Conservation (phyloP, 2,329 filamentous ascomycete species). For the Trichoderma sp. region DNA sequence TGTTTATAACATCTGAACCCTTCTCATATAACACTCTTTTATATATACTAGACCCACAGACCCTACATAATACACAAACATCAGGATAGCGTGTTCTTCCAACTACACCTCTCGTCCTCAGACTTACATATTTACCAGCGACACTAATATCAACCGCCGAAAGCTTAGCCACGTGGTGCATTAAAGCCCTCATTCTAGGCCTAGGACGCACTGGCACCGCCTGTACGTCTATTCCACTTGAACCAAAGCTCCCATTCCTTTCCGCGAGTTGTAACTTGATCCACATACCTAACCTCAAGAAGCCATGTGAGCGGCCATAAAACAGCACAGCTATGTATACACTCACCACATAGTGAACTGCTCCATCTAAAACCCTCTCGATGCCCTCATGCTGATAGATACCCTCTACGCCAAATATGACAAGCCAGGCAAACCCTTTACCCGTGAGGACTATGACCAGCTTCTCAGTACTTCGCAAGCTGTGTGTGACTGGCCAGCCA, state of each 20-base stretch:
- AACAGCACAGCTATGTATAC: constrained; percentile 63
- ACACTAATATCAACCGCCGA: constrained; percentile 65
- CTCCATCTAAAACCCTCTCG: constrained; percentile 56
- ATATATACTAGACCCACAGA: not conserved
- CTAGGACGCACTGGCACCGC: constrained; percentile 69
- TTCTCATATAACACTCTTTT: not conserved
- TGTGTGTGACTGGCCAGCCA: constrained; percentile 66
- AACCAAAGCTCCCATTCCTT: not conserved
- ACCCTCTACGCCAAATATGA: constrained; percentile 55
- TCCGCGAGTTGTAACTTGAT: not conserved
- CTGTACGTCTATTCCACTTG: constrained; percentile 43
- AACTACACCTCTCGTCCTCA: constrained; percentile 39
- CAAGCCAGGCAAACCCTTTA: constrained; percentile 42
- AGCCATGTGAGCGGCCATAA: constrained; percentile 64
- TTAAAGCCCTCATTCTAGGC: constrained; percentile 63
- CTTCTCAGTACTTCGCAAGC: constrained; percentile 64
- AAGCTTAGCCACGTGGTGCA: constrained; percentile 64
- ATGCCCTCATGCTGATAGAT: constrained; percentile 68
- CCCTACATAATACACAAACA: not conserved
- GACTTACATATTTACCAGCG: constrained; percentile 60
- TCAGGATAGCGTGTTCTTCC: constrained; percentile 31
- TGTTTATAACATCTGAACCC: not conserved
- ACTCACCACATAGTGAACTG: constrained; percentile 73
- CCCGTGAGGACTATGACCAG: constrained; percentile 66
- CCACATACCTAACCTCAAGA: not conserved